Conservation (phyloP, 345 rosid species). For the Zanthoxylum bungeanum region DNA sequence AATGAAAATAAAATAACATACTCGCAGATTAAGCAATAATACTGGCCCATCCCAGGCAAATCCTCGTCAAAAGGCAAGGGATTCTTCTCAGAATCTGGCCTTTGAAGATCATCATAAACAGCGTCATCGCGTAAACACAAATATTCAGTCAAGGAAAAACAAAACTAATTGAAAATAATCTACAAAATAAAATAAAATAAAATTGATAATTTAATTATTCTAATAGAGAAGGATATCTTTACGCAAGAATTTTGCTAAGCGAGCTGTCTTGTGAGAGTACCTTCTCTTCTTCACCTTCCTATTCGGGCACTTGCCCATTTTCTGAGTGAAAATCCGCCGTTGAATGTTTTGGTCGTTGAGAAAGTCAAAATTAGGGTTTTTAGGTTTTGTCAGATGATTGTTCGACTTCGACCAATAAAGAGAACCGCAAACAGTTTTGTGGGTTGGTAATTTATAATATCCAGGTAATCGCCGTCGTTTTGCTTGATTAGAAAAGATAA, state of each 20-base stretch:
- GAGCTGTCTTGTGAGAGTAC: conserved; percentile 85
- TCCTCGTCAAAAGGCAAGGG: conserved; percentile 71
- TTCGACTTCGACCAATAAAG: too few species aligned
- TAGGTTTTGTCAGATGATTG: neutral
- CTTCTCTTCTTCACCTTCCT: conserved; percentile 97
- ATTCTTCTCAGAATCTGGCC: conserved; percentile 51
- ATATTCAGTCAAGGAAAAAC: conserved; percentile 34
- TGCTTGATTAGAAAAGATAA: too few species aligned
- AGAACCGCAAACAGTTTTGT: too few species aligned
- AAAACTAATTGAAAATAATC: neutral
- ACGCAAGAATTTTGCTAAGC: conserved; percentile 71
- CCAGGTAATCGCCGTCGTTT: too few species aligned
- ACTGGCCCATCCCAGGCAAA: conserved; percentile 98
- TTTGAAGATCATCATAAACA: conserved; percentile 72
- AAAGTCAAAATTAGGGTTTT: neutral
- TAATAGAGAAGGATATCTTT: conserved; percentile 67
- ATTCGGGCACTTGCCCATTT: conserved; percentile 71
- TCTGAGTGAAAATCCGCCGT: neutral
- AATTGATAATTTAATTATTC: neutral
- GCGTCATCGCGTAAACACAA: conserved; percentile 68
- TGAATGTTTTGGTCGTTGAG: neutral
- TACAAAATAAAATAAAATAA: neutral
- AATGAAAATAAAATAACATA: conserved; percentile 27
- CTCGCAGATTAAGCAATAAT: conserved; percentile 98
- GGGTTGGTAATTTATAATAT: too few species aligned